phyloP scores from a whole-genome alignment of 306 rosid genomes.

The Vigna nakashimae region DNA sequence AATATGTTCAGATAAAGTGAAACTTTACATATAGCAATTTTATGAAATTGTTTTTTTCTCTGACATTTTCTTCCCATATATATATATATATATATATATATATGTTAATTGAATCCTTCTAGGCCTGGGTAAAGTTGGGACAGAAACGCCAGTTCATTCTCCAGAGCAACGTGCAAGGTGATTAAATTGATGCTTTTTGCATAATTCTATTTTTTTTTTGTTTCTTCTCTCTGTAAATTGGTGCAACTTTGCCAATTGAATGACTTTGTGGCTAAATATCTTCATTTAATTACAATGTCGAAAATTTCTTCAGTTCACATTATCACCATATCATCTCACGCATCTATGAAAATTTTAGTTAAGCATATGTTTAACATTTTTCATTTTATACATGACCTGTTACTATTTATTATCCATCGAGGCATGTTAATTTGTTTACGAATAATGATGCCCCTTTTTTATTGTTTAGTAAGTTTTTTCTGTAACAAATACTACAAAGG shows the following conservation, averaged over 20 bases:
- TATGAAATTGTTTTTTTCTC: constrained; percentile 19
- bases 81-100: background rate
- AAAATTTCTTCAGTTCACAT: constrained; percentile 27
- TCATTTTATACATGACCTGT: background rate
- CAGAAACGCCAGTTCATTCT: constrained; percentile 79
- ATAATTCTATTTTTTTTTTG: background rate
- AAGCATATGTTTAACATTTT: constrained; percentile 18
- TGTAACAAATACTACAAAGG: background rate
- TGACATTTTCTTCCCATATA: constrained; percentile 9
- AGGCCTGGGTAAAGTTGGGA: constrained; percentile 93
- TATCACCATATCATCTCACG: constrained; percentile 28
- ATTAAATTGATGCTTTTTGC: constrained; percentile 24
- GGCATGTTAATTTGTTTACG: constrained; percentile 7
- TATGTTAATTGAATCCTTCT: constrained; percentile 38
- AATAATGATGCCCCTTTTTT: background rate
- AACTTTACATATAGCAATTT: constrained; percentile 3
- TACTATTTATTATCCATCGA: constrained; percentile 8
- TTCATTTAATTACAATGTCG: constrained; percentile 12
- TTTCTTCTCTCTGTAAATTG: constrained; percentile 29
- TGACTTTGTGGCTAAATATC: constrained; percentile 18
- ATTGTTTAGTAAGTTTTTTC: background rate
- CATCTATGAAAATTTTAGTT: constrained; percentile 19
- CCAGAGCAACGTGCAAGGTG: constrained; percentile 77
- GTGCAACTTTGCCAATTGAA: constrained; percentile 13
- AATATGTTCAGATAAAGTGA: constrained; percentile 22